Percentiles rank a stretch among this genome's conserved stretches.
Evolutionary conservation across 805 yeast genomes (phyloP).

Genomic region (Candida namnaoensis): DNA sequence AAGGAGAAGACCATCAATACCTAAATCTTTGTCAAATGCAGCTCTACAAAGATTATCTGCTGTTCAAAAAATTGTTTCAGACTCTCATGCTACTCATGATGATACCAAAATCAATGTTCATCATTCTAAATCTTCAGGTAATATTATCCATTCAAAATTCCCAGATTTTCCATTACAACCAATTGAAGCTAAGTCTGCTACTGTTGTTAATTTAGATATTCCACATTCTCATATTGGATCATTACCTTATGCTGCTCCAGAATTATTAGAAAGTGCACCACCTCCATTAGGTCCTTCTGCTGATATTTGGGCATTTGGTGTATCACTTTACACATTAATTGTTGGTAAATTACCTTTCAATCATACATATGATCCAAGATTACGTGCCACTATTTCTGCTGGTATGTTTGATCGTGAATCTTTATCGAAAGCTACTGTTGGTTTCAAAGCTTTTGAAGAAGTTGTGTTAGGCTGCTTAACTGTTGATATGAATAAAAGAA

Average conservation of each 20-base stretch:
- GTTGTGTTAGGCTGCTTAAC: conserved; percentile 47
- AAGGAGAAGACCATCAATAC: conserved; percentile 21
- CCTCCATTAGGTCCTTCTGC: conserved; percentile 54
- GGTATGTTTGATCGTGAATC: conserved; percentile 49
- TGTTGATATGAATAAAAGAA: conserved; percentile 39
- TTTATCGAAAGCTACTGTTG: conserved; percentile 32
- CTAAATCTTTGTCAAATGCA: conserved; percentile 23
- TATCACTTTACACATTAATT: conserved; percentile 62
- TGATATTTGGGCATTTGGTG: conserved; percentile 91
- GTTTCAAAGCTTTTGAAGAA: conserved; percentile 16
- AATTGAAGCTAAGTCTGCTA: conserved; percentile 3
- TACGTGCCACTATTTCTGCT: conserved; percentile 61
- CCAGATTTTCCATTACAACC: conserved; percentile 2
- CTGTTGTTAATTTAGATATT: conserved; percentile 7
- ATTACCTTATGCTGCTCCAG: conserved; percentile 89
- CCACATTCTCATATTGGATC: conserved; percentile 80
- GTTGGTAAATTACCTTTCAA: conserved; percentile 75
- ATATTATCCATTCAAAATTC: conserved; percentile 3
- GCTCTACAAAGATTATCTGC: conserved; percentile 4
- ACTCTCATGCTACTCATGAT: conserved; percentile 21
- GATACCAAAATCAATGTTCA: conserved; percentile 12
- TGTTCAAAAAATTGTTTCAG: conserved; percentile 16
- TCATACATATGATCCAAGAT: conserved; percentile 75
- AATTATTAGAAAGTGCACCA: conserved; percentile 58
- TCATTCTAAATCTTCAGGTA: not conserved